phyloP scores from a whole-genome alignment of 768 basidiomycete species.

The Amylocystis lapponica region DNA sequence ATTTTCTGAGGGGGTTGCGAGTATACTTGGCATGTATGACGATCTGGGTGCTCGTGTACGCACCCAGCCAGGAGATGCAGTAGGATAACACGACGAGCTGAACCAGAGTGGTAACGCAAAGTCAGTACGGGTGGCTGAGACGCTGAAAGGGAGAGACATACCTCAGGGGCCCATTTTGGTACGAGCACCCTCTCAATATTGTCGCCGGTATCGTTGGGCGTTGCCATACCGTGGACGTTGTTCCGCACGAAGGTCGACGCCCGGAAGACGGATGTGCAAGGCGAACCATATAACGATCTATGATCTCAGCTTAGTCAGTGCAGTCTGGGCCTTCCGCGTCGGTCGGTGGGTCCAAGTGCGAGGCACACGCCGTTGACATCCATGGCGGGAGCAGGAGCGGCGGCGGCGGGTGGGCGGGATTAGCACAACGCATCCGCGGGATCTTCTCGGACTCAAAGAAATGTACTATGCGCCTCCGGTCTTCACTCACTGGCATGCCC shows the following conservation, averaged over 20 bases:
- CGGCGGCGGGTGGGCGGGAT: too few relatives aligned
- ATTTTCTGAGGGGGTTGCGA: constrained; percentile 10
- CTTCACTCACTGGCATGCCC: too few relatives aligned
- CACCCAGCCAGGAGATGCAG: constrained; percentile 24
- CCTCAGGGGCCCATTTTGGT: constrained; percentile 22
- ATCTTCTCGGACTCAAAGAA: too few relatives aligned
- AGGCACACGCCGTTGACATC: too few relatives aligned
- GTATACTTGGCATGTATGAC: constrained; percentile 26
- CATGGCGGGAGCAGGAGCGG: too few relatives aligned
- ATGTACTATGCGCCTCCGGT: too few relatives aligned
- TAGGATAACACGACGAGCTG: constrained; percentile 24
- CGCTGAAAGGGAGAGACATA: constrained; percentile 1
- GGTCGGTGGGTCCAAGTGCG: too few relatives aligned
- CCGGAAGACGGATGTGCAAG: neutral
- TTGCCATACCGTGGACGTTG: neutral
- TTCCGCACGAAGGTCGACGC: neutral
- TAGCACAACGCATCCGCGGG: too few relatives aligned
- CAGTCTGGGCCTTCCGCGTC: too few relatives aligned
- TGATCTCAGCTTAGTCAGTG: neutral
- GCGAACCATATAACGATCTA: too few relatives aligned
- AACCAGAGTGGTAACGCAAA: neutral
- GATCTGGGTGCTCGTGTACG: constrained; percentile 26
- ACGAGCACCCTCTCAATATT: constrained; percentile 17
- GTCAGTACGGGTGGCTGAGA: neutral
- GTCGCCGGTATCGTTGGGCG: neutral